These are phyloP conservation scores for Serendipita sp. DNA, from an alignment of 768 basidiomycete genomes.

Conservation along the genomic window DNA sequence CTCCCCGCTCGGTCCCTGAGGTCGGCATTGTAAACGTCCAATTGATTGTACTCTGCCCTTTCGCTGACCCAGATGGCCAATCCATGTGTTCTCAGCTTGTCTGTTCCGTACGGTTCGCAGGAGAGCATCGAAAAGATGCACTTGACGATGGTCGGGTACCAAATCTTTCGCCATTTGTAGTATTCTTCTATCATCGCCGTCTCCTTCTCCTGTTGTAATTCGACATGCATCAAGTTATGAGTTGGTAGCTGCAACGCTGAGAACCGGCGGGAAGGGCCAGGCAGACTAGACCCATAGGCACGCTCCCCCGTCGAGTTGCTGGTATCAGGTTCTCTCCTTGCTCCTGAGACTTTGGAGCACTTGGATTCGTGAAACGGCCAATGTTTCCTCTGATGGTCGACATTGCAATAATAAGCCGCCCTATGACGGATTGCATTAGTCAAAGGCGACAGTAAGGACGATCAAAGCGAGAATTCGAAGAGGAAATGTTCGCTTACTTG, in stretches of 20 bases:
- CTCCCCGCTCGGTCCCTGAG: background rate
- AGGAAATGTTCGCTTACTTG: background rate
- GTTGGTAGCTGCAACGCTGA: background rate
- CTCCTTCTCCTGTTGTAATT: background rate
- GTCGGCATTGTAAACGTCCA: background rate
- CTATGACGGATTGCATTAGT: background rate
- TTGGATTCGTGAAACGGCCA: background rate
- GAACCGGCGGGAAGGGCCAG: background rate
- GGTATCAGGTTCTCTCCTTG: background rate
- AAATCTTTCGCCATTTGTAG: slow-evolving; percentile 5
- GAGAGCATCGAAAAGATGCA: slow-evolving; percentile 1
- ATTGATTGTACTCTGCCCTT: background rate
- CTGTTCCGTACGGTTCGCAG: background rate
- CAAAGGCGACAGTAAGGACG: background rate
- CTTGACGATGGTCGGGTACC: slow-evolving; percentile 1
- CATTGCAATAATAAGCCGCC: slow-evolving; percentile 1
- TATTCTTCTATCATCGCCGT: slow-evolving; percentile 6
- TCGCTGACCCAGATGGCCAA: slow-evolving; percentile 1
- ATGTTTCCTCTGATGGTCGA: background rate
- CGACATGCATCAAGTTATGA: background rate
- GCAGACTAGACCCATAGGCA: background rate
- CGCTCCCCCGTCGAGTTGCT: background rate
- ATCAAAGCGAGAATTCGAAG: background rate
- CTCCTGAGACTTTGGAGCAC: background rate
- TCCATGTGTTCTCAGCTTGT: slow-evolving; percentile 1